Evolutionary conservation across 129 eudicot species (phyloP).

Genomic region (Tagetes erecta): DNA sequence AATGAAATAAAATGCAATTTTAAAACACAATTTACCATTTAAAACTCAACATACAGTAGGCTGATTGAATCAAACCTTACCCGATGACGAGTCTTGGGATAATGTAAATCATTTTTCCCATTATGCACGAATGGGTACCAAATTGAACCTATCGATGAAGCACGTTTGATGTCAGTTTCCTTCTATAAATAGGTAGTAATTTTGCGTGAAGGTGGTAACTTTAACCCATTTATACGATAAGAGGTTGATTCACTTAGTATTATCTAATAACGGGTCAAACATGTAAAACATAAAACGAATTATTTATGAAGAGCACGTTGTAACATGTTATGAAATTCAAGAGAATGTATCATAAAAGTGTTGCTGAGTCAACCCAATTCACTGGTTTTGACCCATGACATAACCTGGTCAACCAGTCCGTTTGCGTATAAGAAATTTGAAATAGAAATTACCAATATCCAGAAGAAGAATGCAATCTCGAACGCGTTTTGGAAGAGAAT

Average conservation of each 20-base stretch:
- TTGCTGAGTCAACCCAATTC: background rate
- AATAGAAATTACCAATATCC: constrained; percentile 69
- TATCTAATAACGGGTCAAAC: constrained; percentile 8
- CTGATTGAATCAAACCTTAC: constrained; percentile 33
- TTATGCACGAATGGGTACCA: constrained; percentile 87
- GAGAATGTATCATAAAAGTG: background rate
- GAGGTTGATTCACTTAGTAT: background rate
- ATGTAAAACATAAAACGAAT: background rate
- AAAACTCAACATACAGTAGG: background rate
- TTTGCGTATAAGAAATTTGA: background rate
- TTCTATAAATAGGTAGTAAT: background rate
- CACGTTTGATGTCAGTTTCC: background rate
- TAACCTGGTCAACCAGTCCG: no score
- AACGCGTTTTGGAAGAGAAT: constrained; percentile 97
- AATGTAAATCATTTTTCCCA: constrained; percentile 73
- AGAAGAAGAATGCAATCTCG: constrained; percentile 92
- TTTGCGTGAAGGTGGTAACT: background rate
- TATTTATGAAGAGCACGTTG: no score
- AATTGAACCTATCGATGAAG: constrained; percentile 55
- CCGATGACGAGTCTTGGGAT: constrained; percentile 88
- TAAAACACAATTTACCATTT: background rate
- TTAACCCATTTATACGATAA: background rate
- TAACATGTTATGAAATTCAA: no score
- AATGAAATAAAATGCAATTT: background rate
- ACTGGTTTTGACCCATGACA: background rate